Percentiles rank a stretch among this genome's conserved stretches.
Conservation (phyloP, 495 filamentous ascomycete genomes). For the Hyaloscypha variabilis region DNA sequence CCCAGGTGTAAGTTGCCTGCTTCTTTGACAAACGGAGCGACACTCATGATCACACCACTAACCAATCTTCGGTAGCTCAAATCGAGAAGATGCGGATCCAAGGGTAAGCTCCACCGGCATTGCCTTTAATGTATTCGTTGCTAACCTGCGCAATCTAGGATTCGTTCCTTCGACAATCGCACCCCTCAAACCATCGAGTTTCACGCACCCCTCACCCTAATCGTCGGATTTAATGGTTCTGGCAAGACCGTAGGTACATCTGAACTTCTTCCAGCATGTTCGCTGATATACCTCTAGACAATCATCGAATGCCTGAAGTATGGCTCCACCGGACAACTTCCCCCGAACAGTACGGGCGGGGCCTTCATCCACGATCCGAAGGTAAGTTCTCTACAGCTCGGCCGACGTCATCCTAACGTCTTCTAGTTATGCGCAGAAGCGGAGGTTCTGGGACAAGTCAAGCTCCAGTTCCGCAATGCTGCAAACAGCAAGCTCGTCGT, state of each 20-base stretch:
- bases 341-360: constrained; percentile 90
- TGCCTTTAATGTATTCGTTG: not conserved
- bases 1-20: constrained; percentile 10
- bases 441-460: constrained; percentile 89
- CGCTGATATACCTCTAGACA: constrained; percentile 55
- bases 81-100: constrained; percentile 88
- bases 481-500: constrained; percentile 77
- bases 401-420: constrained; percentile 18
- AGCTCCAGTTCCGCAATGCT: constrained; percentile 79
- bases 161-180: constrained; percentile 88
- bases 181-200: constrained; percentile 82
- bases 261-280: constrained; percentile 24
- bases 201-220: constrained; percentile 86
- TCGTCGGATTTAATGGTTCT: constrained; percentile 95
- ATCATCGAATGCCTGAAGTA: constrained; percentile 99
- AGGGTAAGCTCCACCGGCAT: constrained; percentile 52
- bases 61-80: constrained; percentile 37
- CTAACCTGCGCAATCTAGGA: constrained; percentile 45
- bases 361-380: constrained; percentile 98
- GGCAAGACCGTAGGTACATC: constrained; percentile 73
- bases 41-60: not conserved
- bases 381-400: constrained; percentile 38
- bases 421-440: constrained; percentile 78
- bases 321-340: constrained; percentile 91
- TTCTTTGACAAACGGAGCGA: not conserved